Evolutionary conservation across 1,284 basidiomycete species (phyloP), one percentile per base, ranked within the genome.

Genomic region (Entoloma clypeatum): DNA sequence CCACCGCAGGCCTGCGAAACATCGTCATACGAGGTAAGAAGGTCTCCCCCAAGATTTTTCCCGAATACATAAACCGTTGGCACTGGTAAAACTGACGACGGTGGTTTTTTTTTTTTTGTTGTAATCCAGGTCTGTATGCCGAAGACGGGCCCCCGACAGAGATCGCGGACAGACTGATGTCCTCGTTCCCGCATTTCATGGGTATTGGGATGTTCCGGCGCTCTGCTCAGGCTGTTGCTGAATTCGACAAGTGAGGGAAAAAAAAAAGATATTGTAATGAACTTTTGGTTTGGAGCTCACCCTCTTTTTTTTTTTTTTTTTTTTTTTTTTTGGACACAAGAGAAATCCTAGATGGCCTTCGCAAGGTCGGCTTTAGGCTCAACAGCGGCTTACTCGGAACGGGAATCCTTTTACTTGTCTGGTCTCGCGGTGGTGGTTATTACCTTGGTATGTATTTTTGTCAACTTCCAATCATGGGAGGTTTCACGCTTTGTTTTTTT

Each of bases 171-270:
- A 54, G 69, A 18, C 48, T 78, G 18, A 65, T 55, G 27, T 69
- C 62, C 2, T 68, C 67, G 0, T 62, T 71, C 51, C 68, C 70
- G 1, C 62, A 67, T 7, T 62, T 68, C 31, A 58, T 71, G 43
- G 27, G 39, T 44, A 63, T 72, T 24, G 59, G 48, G 3, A 28
- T 82, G 2, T n/a, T n/a, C n/a, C n/a, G 54, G 54, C 70, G 81
- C 1, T 47, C 62, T 16, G 67, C 65, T 1, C 52, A 58, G 22
- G 56, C 62, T 5, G 68, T 84, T 9, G 74, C 71, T 1, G 69
- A 75, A 36, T 62, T 66, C 1, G 80, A 83, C 55, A 74, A 62
- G n/a, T n/a, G n/a, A n/a, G n/a, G n/a, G n/a, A n/a, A n/a, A n/a
- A n/a, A n/a, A n/a, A n/a, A n/a, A n/a, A n/a, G n/a, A n/a, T n/a